Conservation (phyloP, 192 early-diverging fungal genomes). For the Neocallimastix lanati region DNA sequence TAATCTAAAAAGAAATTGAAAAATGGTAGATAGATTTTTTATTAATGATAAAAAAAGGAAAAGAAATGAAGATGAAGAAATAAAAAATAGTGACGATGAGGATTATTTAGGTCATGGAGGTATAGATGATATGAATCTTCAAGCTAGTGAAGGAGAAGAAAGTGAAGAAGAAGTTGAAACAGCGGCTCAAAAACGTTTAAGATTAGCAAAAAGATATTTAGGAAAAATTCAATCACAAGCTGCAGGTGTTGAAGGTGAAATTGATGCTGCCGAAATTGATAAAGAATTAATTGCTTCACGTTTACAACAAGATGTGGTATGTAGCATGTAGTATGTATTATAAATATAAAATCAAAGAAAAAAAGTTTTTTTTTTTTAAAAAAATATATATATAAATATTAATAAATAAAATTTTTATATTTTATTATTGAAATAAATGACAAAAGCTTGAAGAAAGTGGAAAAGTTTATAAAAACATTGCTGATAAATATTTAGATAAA, state of each 20-base stretch:
- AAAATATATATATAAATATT: no score
- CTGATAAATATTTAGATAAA: conserved; percentile 12
- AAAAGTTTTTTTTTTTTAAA: no score
- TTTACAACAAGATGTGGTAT: conserved; percentile 57
- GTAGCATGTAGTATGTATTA: background rate
- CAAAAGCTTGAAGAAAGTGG: conserved; percentile 29
- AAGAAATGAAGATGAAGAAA: conserved; percentile 10
- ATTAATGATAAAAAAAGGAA: background rate
- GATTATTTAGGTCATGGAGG: conserved; percentile 27
- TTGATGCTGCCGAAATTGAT: conserved; percentile 84
- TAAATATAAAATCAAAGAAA: no score
- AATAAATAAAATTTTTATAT: no score
- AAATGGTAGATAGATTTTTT: background rate
- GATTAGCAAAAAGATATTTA: conserved; percentile 86
- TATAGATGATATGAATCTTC: conserved; percentile 38
- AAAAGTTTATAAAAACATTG: conserved; percentile 30
- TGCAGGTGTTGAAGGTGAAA: conserved; percentile 42
- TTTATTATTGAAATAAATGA: no score
- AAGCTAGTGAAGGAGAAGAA: conserved; percentile 32
- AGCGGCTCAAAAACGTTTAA: conserved; percentile 75
- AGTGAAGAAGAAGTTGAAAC: conserved; percentile 59
- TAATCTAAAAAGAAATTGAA: no score
- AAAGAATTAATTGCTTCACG: conserved; percentile 79
- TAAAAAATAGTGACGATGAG: conserved; percentile 15
- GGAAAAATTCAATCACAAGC: conserved; percentile 46